A percentile compares a stretch with the other conserved stretches of the same genome.
These are phyloP conservation scores for Leccinum broughii DNA, from an alignment of 768 basidiomycete species.

Conservation along the genomic window DNA sequence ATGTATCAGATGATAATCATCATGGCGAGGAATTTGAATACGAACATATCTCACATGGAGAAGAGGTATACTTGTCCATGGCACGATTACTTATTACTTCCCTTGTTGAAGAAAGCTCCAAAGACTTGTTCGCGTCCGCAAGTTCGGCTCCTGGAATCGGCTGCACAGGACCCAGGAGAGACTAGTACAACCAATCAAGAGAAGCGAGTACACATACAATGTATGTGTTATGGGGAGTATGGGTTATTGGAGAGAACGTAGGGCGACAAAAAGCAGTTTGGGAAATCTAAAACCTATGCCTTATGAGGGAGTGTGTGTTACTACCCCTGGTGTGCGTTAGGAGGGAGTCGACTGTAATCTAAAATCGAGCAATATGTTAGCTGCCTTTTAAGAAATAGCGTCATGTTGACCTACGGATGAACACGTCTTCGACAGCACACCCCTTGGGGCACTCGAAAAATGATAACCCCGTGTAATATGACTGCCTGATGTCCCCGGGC, in stretches of 20 bases:
- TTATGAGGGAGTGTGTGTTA: too few relatives aligned
- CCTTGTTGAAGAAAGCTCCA: slow-evolving; percentile 2
- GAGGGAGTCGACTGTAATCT: too few relatives aligned
- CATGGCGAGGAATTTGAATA: slow-evolving; percentile 6
- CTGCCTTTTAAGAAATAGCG: slow-evolving; percentile 4
- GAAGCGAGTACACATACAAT: too few relatives aligned
- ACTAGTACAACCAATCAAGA: background rate
- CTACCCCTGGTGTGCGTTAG: too few relatives aligned
- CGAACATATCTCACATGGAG: background rate
- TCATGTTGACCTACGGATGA: background rate
- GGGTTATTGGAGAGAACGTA: too few relatives aligned
- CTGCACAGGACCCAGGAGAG: background rate
- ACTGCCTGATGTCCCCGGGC: slow-evolving; percentile 46
- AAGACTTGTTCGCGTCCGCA: slow-evolving; percentile 7
- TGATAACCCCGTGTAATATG: slow-evolving; percentile 44
- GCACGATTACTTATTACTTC: background rate
- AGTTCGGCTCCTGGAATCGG: slow-evolving; percentile 4
- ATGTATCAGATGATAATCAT: background rate
- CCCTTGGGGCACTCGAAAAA: background rate
- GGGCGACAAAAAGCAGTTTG: too few relatives aligned
- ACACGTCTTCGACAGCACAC: background rate
- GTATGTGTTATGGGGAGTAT: too few relatives aligned
- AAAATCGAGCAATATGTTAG: background rate
- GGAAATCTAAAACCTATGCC: too few relatives aligned
- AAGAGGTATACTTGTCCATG: background rate